phyloP scores from a whole-genome alignment of 208 protist species.

The Acanthamoeba culbertsoni region DNA sequence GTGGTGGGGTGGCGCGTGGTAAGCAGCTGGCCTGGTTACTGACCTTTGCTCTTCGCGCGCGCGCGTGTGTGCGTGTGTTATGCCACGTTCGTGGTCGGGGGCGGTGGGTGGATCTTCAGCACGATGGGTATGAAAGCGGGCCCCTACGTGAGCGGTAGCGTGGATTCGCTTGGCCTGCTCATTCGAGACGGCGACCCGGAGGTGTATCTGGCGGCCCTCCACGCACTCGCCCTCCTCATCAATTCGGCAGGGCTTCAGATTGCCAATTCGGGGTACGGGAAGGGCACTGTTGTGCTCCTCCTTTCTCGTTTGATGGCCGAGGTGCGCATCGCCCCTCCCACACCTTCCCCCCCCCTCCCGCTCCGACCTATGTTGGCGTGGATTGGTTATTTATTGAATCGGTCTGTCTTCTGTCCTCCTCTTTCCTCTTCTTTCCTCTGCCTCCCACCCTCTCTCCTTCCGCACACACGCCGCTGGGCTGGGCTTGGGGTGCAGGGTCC shows the following conservation, averaged over 20 bases:
- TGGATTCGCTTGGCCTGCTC: not conserved
- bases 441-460: not conserved
- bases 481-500: not conserved
- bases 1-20: too few relatives aligned
- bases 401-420: too few relatives aligned
- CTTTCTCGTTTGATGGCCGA: not conserved
- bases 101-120: too few relatives aligned
- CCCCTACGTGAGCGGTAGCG: not conserved
- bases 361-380: too few relatives aligned
- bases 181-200: not conserved
- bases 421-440: not conserved
- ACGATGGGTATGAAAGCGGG: not conserved
- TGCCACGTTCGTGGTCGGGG: too few relatives aligned
- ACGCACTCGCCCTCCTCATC: not conserved
- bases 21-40: too few relatives aligned
- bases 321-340: too few relatives aligned
- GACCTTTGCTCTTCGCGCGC: too few relatives aligned
- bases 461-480: not conserved
- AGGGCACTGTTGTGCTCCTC: not conserved
- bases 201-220: not conserved
- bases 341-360: too few relatives aligned
- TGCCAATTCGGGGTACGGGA: not conserved
- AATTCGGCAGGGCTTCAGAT: not conserved
- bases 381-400: too few relatives aligned
- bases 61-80: too few relatives aligned